A percentile compares a stretch with the other conserved stretches of the same genome.
These are phyloP conservation scores for Picochlorum sp. DNA, from an alignment of 139 green algal genomes.

Conservation along the genomic window DNA sequence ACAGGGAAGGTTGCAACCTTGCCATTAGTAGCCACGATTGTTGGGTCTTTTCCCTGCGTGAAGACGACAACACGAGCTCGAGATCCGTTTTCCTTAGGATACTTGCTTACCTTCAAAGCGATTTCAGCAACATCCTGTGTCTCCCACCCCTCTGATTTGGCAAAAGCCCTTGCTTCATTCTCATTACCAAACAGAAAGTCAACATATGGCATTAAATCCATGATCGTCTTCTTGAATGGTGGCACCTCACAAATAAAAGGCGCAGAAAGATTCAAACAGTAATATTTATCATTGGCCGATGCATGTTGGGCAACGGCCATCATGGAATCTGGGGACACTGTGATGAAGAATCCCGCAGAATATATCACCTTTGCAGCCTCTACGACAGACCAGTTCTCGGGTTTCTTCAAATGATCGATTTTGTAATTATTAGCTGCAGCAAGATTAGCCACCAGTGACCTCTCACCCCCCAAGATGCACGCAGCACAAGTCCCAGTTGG, in stretches of 20 bases:
- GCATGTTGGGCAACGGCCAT: slow-evolving; percentile 72
- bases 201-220: slow-evolving; percentile 75
- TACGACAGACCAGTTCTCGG: slow-evolving; percentile 76
- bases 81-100: slow-evolving; percentile 74
- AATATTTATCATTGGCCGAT: slow-evolving; percentile 77
- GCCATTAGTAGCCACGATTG: slow-evolving; percentile 72
- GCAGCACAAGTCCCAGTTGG: slow-evolving; percentile 92
- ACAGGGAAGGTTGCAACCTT: slow-evolving; percentile 47
- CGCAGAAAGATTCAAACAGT: slow-evolving; percentile 87
- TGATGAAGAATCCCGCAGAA: slow-evolving; percentile 98
- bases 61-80: slow-evolving; percentile 81
- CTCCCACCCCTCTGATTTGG: slow-evolving; percentile 83
- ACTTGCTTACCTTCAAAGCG: slow-evolving; percentile 60
- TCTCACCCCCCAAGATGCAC: slow-evolving; percentile 79
- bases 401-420: slow-evolving; percentile 56
- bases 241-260: slow-evolving; percentile 94
- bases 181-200: slow-evolving; percentile 98
- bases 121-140: slow-evolving; percentile 77
- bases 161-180: slow-evolving; percentile 87
- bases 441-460: slow-evolving; percentile 92
- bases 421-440: slow-evolving; percentile 99
- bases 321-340: slow-evolving; percentile 83
- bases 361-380: slow-evolving; percentile 86
- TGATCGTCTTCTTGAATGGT: slow-evolving; percentile 78
- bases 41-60: slow-evolving; percentile 85